phyloP scores from a whole-genome alignment of 2,329 filamentous ascomycete species.

The Colletotrichum zoysiae region DNA sequence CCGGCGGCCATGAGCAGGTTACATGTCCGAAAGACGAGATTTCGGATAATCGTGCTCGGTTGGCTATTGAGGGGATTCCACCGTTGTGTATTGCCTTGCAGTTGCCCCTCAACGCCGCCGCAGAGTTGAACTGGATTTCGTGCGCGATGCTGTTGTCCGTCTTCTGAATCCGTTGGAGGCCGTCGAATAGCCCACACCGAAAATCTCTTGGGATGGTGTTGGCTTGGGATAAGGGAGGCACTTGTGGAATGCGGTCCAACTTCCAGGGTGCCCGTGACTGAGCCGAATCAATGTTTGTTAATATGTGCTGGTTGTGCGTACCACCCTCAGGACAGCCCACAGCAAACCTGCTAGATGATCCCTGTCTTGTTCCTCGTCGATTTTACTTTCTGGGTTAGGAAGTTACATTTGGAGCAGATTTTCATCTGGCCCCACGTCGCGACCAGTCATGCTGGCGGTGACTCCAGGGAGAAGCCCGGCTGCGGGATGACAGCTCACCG shows the following conservation, averaged over 20 bases:
- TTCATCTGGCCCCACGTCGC: slow-evolving; percentile 31
- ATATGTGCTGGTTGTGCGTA: slow-evolving; percentile 36
- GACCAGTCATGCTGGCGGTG: slow-evolving; percentile 35
- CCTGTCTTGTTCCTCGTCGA: slow-evolving; percentile 33
- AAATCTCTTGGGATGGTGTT: slow-evolving; percentile 18
- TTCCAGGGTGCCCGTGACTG: slow-evolving; percentile 21
- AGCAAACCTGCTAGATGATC: slow-evolving; percentile 34
- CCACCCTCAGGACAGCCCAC: slow-evolving; percentile 24
- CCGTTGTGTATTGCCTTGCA: background rate
- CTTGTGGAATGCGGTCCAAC: slow-evolving; percentile 27
- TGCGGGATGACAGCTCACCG: slow-evolving; percentile 38
- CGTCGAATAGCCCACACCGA: background rate
- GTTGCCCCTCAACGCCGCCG: slow-evolving; percentile 32
- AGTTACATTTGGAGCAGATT: slow-evolving; percentile 37
- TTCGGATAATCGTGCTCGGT: slow-evolving; percentile 18
- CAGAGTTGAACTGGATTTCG: background rate
- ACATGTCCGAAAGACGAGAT: slow-evolving; percentile 13
- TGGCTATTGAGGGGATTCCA: background rate
- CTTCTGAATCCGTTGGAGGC: slow-evolving; percentile 12
- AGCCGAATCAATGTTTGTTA: slow-evolving; percentile 33
- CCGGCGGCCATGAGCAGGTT: background rate
- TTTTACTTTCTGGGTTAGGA: slow-evolving; percentile 27
- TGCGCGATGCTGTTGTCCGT: slow-evolving; percentile 13
- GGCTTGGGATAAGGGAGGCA: slow-evolving; percentile 17
- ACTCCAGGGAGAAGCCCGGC: slow-evolving; percentile 36